Percentiles rank a stretch among this genome's conserved stretches.
phyloP scores from a whole-genome alignment of 2,329 filamentous ascomycete species.

The Phoma sp. region DNA sequence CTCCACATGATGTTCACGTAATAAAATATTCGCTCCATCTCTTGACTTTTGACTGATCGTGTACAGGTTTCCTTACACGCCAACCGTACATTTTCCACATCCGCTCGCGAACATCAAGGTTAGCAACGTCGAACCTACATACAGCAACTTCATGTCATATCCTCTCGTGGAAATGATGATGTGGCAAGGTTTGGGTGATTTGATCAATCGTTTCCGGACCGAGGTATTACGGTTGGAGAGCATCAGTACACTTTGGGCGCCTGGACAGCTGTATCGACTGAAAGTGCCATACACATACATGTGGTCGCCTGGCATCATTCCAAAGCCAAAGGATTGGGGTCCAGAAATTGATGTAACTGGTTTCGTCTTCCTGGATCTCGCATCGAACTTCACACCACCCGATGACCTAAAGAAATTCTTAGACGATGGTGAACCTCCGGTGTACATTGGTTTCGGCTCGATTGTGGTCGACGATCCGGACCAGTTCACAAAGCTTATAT shows the following conservation, averaged over 20 bases:
- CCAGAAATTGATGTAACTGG: slow-evolving; percentile 75
- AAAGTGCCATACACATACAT: slow-evolving; percentile 79
- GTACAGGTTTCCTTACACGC: slow-evolving; percentile 72
- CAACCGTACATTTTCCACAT: slow-evolving; percentile 77
- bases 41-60: slow-evolving; percentile 22
- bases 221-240: slow-evolving; percentile 74
- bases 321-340: slow-evolving; percentile 73
- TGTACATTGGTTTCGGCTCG: slow-evolving; percentile 79
- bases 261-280: slow-evolving; percentile 73
- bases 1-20: slow-evolving; percentile 89
- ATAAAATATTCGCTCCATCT: slow-evolving; percentile 47
- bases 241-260: slow-evolving; percentile 78
- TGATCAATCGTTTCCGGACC: slow-evolving; percentile 76
- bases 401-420: slow-evolving; percentile 55
- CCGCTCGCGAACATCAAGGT: slow-evolving; percentile 77
- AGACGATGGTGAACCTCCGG: slow-evolving; percentile 58
- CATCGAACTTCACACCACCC: slow-evolving; percentile 66
- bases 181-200: slow-evolving; percentile 70
- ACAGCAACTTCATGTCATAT: slow-evolving; percentile 82
- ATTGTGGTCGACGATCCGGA: slow-evolving; percentile 78
- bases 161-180: slow-evolving; percentile 80
- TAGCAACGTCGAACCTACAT: slow-evolving; percentile 73
- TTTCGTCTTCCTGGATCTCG: slow-evolving; percentile 77
- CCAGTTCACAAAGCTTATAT: slow-evolving; percentile 72
- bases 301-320: slow-evolving; percentile 66